Percentiles rank a stretch among this genome's conserved stretches.
Evolutionary conservation across 140 eudicot species (phyloP).

Genomic region (Stevia rebaudiana): DNA sequence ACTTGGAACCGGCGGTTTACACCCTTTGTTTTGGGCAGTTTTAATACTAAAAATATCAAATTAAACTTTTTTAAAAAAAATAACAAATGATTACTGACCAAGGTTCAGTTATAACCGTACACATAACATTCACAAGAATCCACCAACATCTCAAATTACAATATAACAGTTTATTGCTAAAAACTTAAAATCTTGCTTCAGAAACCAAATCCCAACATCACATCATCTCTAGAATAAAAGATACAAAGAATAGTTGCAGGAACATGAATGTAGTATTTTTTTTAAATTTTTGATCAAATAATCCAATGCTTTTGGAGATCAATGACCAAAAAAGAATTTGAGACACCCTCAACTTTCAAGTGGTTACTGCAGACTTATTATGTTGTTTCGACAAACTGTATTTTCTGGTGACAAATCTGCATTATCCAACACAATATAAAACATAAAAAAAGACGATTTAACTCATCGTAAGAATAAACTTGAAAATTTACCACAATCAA

Average conservation of each 20-base stretch:
- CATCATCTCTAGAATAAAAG: slow-evolving; percentile 5
- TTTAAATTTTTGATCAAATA: slow-evolving; percentile 10
- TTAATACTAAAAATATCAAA: too few species aligned
- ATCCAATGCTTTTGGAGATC: background rate
- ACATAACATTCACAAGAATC: too few species aligned
- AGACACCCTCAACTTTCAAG: slow-evolving; percentile 31
- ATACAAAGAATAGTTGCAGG: slow-evolving; percentile 3
- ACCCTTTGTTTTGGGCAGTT: too few species aligned
- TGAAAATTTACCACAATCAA: background rate
- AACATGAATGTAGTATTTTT: background rate
- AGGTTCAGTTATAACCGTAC: too few species aligned
- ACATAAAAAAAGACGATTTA: background rate
- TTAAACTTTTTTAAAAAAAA: too few species aligned
- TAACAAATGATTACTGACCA: too few species aligned
- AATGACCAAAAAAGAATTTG: slow-evolving; percentile 23
- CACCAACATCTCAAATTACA: too few species aligned
- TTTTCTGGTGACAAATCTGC: slow-evolving; percentile 86
- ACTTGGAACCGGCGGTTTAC: too few species aligned
- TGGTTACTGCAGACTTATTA: slow-evolving; percentile 60
- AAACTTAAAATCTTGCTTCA: background rate
- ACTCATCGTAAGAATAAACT: background rate
- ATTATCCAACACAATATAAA: background rate
- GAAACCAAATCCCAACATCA: slow-evolving; percentile 13
- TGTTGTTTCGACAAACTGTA: slow-evolving; percentile 66
- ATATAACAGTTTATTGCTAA: background rate